A percentile compares a stretch with the other conserved stretches of the same genome.
Evolutionary conservation across 2,329 filamentous ascomycete genomes (phyloP).

Genomic region (Fusarium transvaalense): DNA sequence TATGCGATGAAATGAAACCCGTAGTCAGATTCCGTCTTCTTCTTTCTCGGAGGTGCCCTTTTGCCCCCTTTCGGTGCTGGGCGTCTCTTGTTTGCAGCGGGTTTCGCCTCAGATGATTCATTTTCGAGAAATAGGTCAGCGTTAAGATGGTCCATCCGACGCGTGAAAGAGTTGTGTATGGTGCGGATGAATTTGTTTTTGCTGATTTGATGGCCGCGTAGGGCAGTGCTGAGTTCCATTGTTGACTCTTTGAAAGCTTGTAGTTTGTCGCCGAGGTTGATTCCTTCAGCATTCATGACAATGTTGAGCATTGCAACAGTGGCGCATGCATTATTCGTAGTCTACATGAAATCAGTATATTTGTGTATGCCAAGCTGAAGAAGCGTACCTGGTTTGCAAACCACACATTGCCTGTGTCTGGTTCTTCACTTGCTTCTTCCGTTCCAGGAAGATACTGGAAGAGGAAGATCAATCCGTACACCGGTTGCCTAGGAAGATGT

Average conservation of each 20-base stretch:
- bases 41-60: constrained; percentile 46
- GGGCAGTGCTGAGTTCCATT: constrained; percentile 73
- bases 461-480: constrained; percentile 90
- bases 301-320: constrained; percentile 95
- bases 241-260: constrained; percentile 80
- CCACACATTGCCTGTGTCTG: constrained; percentile 76
- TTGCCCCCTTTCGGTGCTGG: constrained; percentile 54
- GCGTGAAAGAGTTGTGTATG: constrained; percentile 89
- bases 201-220: constrained; percentile 81
- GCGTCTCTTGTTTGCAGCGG: constrained; percentile 53
- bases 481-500: constrained; percentile 68
- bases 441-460: constrained; percentile 75
- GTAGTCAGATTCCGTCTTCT: constrained; percentile 65
- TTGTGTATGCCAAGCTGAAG: background rate
- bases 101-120: constrained; percentile 58
- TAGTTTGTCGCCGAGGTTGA: constrained; percentile 78
- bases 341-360: constrained; percentile 61
- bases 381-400: constrained; percentile 86
- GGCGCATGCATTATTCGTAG: constrained; percentile 86
- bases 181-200: constrained; percentile 81
- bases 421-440: constrained; percentile 64
- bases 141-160: constrained; percentile 81
- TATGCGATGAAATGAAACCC: constrained; percentile 92
- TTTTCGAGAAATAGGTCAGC: constrained; percentile 75
- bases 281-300: constrained; percentile 80